Conservation (phyloP, 441 rosid genomes). For the Pelargonium citronellum region DNA sequence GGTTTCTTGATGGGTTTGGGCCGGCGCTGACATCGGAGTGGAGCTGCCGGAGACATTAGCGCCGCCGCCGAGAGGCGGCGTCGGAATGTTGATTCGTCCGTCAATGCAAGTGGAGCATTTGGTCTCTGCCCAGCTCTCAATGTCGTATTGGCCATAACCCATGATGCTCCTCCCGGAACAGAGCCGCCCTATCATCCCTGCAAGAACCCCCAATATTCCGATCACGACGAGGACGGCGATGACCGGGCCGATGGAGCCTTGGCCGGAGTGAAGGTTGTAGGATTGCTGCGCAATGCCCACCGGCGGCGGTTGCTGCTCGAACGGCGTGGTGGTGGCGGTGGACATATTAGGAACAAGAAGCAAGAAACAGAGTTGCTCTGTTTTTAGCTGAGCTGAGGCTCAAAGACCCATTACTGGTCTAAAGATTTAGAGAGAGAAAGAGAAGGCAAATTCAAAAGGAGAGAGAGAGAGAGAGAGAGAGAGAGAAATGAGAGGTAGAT, state of each 20-base stretch:
- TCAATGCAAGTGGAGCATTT: conserved; percentile 71
- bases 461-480: no score
- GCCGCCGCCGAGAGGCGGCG: conserved; percentile 16
- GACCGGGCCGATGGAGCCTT: conserved; percentile 46
- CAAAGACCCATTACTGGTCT: no score
- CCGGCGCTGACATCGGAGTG: conserved; percentile 22
- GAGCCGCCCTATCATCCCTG: conserved; percentile 57
- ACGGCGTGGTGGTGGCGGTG: no score
- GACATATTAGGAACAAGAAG: no score
- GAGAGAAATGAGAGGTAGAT: no score
- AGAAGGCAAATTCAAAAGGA: no score
- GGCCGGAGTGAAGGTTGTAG: conserved; percentile 11
- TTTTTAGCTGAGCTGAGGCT: no score
- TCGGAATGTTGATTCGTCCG: conserved; percentile 42
- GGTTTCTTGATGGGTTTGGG: conserved; percentile 21
- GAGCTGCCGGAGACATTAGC: conserved; percentile 16
- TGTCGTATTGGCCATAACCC: conserved; percentile 46
- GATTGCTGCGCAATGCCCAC: no score
- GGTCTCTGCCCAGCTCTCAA: conserved; percentile 69
- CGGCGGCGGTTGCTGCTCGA: no score
- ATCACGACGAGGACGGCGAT: conserved; percentile 52
- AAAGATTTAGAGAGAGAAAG: no score
- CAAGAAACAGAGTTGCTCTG: no score
- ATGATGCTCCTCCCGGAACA: conserved; percentile 63
- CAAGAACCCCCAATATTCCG: conserved; percentile 37